Evolutionary conservation across 164 flowering plant species (phyloP), one percentile per base, ranked within the genome.

Genomic region (Kalanchoe fedtschenkoi): DNA sequence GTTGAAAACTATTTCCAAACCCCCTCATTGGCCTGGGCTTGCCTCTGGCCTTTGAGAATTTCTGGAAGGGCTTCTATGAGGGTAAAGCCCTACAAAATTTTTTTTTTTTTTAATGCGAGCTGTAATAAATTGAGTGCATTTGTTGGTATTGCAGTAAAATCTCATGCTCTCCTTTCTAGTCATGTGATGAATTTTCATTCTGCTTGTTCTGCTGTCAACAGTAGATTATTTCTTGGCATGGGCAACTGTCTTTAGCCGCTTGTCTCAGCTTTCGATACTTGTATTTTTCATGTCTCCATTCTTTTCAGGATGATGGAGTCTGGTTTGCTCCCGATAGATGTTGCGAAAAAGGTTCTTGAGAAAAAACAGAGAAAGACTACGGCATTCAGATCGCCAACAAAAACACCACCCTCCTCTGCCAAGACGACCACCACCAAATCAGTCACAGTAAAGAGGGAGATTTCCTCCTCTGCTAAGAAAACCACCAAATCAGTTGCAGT

Each of bases 241-340:
- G 10, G 32, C 37, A 57, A 19, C 21, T 28, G 28, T 30, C 5
- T 30, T 22, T 6, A 2, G 34, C 28, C 26, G 3, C 19, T 38
- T 60, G 47, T 17, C 1, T 39, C 16, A 22, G 6, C 6, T 38
- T 60, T 34, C 11, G 28, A 37, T 19, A 51, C 22, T 3, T 51
- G 9, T 34, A 22, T 60, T 34, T 41, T 14, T 29, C 10, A 8
- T 17, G 19, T 22, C 16, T 22, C 10, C 53, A 21, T 35, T 22
- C 47, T 6, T 62, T 74, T 55, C 80, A 91, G 95, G 95, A 79
- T 91, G 96, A 87, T 89, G 97, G 97, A 91, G 66, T 75, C 74
- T 55, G 96, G 96, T 57, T 71, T 91, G 71, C 84, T 91, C 2
- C 71, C 91, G 15, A 51, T 55, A 56, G 89, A 80, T 2, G 79